phyloP scores from a whole-genome alignment of 305 asterid species.

The Rubia peregrina region DNA sequence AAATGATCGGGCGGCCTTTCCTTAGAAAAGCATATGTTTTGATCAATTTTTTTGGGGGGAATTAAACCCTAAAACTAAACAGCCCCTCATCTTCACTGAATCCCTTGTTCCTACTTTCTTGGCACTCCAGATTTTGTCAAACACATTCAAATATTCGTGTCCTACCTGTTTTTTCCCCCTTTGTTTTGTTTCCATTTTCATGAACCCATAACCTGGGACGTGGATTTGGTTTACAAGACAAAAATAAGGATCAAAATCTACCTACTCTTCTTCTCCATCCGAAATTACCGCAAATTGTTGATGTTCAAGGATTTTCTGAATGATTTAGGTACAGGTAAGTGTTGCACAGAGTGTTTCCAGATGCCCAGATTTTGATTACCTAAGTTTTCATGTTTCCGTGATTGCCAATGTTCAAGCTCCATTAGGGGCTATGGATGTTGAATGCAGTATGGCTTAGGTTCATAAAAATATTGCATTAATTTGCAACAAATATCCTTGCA shows the following conservation, averaged over 20 bases:
- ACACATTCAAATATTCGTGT: background rate
- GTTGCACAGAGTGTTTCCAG: background rate
- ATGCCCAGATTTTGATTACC: background rate
- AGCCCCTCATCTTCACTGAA: constrained; percentile 14
- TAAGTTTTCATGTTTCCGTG: background rate
- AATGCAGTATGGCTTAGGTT: background rate
- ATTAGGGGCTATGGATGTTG: background rate
- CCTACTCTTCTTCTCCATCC: background rate
- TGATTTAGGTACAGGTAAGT: constrained; percentile 10
- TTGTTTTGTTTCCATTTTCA: constrained; percentile 4
- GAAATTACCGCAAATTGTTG: background rate
- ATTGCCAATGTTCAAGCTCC: background rate
- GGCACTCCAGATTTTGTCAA: background rate
- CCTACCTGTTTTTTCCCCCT: background rate
- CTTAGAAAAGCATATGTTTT: background rate
- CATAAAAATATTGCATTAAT: background rate
- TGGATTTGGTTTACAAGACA: constrained; percentile 2
- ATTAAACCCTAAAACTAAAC: constrained; percentile 20
- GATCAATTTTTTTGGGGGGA: background rate
- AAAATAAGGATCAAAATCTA: constrained; percentile 1
- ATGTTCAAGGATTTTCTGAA: constrained; percentile 4
- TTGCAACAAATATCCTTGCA: no score
- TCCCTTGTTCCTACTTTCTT: no score
- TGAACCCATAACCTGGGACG: background rate
- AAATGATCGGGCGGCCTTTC: constrained; percentile 36